Evolutionary conservation across 1,284 basidiomycete genomes (phyloP), one percentile per base, ranked within the genome.

Genomic region (Baeospora myosura): DNA sequence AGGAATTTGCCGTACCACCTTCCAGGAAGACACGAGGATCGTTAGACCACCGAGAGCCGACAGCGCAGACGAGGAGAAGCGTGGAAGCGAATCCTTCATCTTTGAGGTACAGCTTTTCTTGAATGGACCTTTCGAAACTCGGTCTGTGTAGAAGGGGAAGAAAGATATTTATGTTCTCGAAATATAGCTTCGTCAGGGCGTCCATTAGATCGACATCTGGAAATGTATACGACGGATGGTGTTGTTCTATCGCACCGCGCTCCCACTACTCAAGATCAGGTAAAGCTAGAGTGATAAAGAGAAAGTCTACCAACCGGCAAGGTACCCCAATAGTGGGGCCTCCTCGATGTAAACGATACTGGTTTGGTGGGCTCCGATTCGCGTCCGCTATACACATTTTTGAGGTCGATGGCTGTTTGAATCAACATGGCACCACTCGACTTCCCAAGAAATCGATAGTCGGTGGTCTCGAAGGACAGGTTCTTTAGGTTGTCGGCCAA

Each of bases 71-170:
- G 20, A 90, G 69, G 11, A 92, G 62, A 39, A 87, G 72, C 1
- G 84, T 73, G 5, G 76, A 72, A 7, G 73, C 83, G 56, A 93
- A 92, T 0, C 71, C 61, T 4, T 69, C 51, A 52, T 88, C 74
- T 4, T 54, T 66, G 20, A 68, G 61, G 53, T 89, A 81, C 14
- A 81, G 55, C 0, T 72, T 71, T 4, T 76, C 71, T n/a, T 58
- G 59, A 34, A 87, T 57, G 22, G 71, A 64, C 7, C 67, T 63
- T 44, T 83, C 74, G 52, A 94, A 90, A 3, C 76, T 79, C 0
- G 78, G 78, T 0, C 81, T 76, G 53, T 94, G 90, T 4, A 95
- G 66, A 10, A 94, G 66, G 1, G 88, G 87, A 5, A 76, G 59
- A 47, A 76, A 69, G n/a, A 69, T 49, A 56, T 91, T 88, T 51